Percentiles rank a stretch among this genome's conserved stretches.
phyloP scores from a whole-genome alignment of 345 rosid species.

The Bruguiera sexangula region DNA sequence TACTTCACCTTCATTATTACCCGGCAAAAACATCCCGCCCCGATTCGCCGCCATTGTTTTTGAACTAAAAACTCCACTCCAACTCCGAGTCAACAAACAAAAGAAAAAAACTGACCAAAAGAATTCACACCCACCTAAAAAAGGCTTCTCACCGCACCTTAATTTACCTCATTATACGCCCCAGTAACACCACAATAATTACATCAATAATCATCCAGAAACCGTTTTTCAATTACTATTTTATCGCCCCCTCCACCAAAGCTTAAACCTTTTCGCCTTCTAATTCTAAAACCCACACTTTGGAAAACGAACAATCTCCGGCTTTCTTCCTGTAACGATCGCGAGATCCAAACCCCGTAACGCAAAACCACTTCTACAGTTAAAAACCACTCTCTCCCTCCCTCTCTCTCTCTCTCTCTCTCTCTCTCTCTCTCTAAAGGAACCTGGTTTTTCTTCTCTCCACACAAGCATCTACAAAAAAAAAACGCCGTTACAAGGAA shows the following conservation, averaged over 20 bases:
- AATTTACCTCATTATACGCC: constrained; percentile 14
- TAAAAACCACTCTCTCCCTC: constrained; percentile 21
- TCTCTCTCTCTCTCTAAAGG: constrained; percentile 14
- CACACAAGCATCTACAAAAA: constrained; percentile 10
- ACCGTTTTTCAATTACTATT: background rate
- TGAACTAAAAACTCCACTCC: constrained; percentile 10
- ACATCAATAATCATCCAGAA: constrained; percentile 11
- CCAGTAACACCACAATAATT: constrained; percentile 13
- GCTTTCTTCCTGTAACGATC: constrained; percentile 28
- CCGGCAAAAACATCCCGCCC: constrained; percentile 41
- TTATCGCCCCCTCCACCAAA: background rate
- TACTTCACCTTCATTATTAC: constrained; percentile 28
- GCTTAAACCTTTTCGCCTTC: constrained; percentile 16
- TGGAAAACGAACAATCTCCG: background rate
- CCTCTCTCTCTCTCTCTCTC: constrained; percentile 7
- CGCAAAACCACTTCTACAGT: constrained; percentile 38
- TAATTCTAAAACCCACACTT: constrained; percentile 8
- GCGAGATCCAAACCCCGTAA: constrained; percentile 39
- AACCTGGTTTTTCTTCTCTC: constrained; percentile 6
- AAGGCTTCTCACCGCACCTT: background rate
- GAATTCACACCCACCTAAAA: background rate
- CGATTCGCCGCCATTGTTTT: constrained; percentile 46
- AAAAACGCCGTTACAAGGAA: constrained; percentile 39
- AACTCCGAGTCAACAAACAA: background rate
- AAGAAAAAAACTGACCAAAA: constrained; percentile 2